phyloP scores from a whole-genome alignment of 768 basidiomycete genomes.

The Termitomyces sp. region DNA sequence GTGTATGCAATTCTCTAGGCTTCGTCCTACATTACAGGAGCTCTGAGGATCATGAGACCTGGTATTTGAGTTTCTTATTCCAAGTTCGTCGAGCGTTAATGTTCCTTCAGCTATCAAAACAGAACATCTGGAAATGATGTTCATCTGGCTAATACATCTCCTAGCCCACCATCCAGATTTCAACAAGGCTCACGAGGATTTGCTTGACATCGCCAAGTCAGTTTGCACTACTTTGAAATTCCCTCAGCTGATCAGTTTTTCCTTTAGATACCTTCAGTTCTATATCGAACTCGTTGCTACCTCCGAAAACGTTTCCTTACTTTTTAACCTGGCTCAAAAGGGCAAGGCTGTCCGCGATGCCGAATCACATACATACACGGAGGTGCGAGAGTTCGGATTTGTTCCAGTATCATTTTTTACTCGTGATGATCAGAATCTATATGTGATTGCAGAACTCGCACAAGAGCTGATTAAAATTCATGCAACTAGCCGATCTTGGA shows the following conservation, averaged over 20 bases:
- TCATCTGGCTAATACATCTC: slow-evolving; percentile 81
- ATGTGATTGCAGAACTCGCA: slow-evolving; percentile 81
- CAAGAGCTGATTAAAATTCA: slow-evolving; percentile 78
- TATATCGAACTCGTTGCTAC: slow-evolving; percentile 76
- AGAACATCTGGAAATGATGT: slow-evolving; percentile 72
- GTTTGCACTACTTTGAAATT: slow-evolving; percentile 16
- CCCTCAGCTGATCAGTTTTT: background rate
- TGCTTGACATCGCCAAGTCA: slow-evolving; percentile 79
- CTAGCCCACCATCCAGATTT: slow-evolving; percentile 97
- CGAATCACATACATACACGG: slow-evolving; percentile 59
- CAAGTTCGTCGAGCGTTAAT: background rate
- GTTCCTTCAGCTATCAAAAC: slow-evolving; percentile 42
- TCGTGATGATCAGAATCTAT: slow-evolving; percentile 66
- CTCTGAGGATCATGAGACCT: slow-evolving; percentile 41
- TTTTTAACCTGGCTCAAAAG: slow-evolving; percentile 78
- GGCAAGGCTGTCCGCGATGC: slow-evolving; percentile 85
- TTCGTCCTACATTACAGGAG: slow-evolving; percentile 46
- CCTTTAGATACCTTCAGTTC: slow-evolving; percentile 76
- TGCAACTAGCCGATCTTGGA: slow-evolving; percentile 68
- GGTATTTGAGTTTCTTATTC: slow-evolving; percentile 24
- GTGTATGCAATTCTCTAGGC: slow-evolving; percentile 32
- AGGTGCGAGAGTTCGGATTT: slow-evolving; percentile 40
- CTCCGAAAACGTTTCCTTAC: slow-evolving; percentile 77
- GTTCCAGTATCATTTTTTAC: background rate
- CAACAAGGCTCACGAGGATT: slow-evolving; percentile 54